Base-by-base conservation (phyloP, 257 asterid genomes). In the Nicotiana tabacum region DNA sequence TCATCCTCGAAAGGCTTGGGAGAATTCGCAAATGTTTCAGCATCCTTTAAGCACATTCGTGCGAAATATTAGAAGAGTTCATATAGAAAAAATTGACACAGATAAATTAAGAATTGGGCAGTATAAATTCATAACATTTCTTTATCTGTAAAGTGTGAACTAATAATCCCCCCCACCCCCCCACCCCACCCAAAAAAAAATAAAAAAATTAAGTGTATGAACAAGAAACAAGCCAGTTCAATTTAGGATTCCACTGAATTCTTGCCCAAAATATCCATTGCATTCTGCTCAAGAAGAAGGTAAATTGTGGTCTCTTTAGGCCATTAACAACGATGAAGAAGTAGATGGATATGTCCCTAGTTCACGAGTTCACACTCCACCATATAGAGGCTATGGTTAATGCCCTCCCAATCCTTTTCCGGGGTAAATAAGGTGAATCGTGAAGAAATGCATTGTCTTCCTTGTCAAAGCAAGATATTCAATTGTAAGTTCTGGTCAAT, bases 1-100 rank as follows among this genome's bases (percentile, higher is more conserved):
- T 86, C 84, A 66, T 87, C 95, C 79, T 81, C 77, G 81, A 83
- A 78, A 85, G 90, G 67, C 81, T 86, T 89, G 67, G 88, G 85
- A 29, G 78, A 82, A 85, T 78, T 81, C 85, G 65, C 87, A n/a
- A 60, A 70, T 66, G 80, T 88, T 46, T 86, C 92, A 78, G 86
- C 81, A 84, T 72, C 88, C 99, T 94, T 87, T 82, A 90, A 79
- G 85, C 72, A 87, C 80, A 85, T 84, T 51, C 68, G 76, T 81
- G 64, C 67, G 65, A 64, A 64, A 56, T 77, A 72, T 83, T 29
- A 83, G 82, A 83, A 48, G 17, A 30, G 17, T 53, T 8, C 13
- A 17, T 66, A 66, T n/a, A 64, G 64, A 46, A 53, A 56, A 80
- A 81, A 69, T 51, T 79, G 55, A 46, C 48, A 79, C 53, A 76